Evolutionary conservation across 2,329 filamentous ascomycete species (phyloP), one percentile per base, ranked within the genome.

Genomic region (Exserohilum rostratum): DNA sequence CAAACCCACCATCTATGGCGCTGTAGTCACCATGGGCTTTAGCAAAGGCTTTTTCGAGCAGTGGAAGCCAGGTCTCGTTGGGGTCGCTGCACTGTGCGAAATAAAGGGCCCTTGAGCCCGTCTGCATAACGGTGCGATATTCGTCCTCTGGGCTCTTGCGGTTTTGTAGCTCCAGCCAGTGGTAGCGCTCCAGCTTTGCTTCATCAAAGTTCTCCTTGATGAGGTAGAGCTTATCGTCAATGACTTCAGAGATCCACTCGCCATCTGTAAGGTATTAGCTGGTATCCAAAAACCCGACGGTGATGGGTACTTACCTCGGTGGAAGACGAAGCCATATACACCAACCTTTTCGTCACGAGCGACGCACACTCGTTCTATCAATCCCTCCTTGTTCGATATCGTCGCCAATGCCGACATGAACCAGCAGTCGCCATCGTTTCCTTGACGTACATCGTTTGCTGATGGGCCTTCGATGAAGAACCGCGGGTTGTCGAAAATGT

Each of bases 171-270:
- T 91, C 87, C 65, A 91, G 85, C 68, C 91, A 84, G 20, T 91
- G 80, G 49, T 90, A 84, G 34, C 90, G 85, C 68, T 92, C 89
- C 46, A 89, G 87, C 1, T 86, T 88, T 30, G 78, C 69, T 48
- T 90, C 90, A 61, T 96, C 90, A 78, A 91, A 96, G 68, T 90
- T 88, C 4, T 90, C 89, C 1, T 90, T 90, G 55, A 88, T 90
- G 15, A 96, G 83, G 71, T 90, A 96, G 2, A 96, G 82, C 76
- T 96, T 96, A 74, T 96, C 92, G 69, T 96, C 92, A 55, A 96
- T 87, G 58, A 96, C 93, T 53, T 90, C 92, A 65, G 92, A 91
- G 52, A 93, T 90, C 92, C 91, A 96, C 75, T 95, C 90, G 48
- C 91, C 91, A 64, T 93, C 90, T 84, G 61, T 43, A 42, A 44